Evolutionary conservation across 2,329 filamentous ascomycete species (phyloP), one percentile per base, ranked within the genome.

Genomic region (Sporothrix schenckii): DNA sequence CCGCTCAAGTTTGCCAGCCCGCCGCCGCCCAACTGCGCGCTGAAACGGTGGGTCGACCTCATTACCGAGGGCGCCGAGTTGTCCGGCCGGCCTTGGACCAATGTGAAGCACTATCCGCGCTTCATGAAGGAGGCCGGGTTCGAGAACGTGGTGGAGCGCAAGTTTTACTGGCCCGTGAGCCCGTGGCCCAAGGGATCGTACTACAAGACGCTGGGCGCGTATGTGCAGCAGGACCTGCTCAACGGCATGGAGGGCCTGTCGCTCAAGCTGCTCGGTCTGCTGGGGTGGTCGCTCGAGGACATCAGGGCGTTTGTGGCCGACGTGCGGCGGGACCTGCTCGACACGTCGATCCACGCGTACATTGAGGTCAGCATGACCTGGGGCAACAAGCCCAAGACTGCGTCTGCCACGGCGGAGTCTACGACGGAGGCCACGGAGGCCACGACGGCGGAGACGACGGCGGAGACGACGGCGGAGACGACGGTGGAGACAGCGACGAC

Each of bases 121-220:
- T 70, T 71, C 58, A 70, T 76, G 68, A 56, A 73, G 66, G 75
- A 75, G 68, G 69, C 72, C 60, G 76, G 77, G 0, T 75, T 77
- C 54, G 74, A 73, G 54, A 69, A 76, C 14, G 71, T 78, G 6
- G 73, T 75, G 14, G 76, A 77, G 70, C 73, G 73, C 56, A 70
- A 49, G 11, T 76, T 76, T 49, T 74, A 73, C 67, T 77, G 75
- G 73, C 75, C 76, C 4, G 65, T 74, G 24, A 73, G 69, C 66
- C 44, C 74, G 2, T 78, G 76, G 76, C 67, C 76, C 1, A 75
- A 73, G 21, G 76, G 75, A 4, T 69, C 73, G 41, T 74, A 75
- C 71, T 74, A 75, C 58, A 76, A 77, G 65, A 71, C 73, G 21
- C 70, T 77, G 4, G 69, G 72, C 27, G 54, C 71, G 11, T 76